Evolutionary conservation across 768 basidiomycete genomes (phyloP).

Genomic region (Lactarius hengduanensis): DNA sequence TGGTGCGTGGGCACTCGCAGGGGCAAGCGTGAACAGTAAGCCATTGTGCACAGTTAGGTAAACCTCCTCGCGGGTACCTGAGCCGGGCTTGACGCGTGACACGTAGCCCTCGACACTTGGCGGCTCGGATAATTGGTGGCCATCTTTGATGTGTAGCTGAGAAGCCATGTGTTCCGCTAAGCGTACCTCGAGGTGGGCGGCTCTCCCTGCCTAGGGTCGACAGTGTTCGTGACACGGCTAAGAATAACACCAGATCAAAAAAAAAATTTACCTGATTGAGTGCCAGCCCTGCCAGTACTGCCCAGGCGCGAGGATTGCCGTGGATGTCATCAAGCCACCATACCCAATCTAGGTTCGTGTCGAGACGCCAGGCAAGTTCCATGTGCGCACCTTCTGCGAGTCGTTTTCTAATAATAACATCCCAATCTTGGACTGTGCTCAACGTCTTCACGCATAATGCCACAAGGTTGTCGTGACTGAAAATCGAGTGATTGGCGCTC

Average conservation of each 20-base stretch:
- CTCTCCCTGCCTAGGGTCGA: slow-evolving; percentile 37
- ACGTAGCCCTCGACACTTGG: slow-evolving; percentile 85
- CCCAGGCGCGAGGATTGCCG: slow-evolving; percentile 64
- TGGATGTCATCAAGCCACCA: slow-evolving; percentile 68
- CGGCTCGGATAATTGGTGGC: slow-evolving; percentile 63
- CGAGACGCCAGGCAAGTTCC: slow-evolving; percentile 76
- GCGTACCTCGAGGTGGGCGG: slow-evolving; percentile 70
- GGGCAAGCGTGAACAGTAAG: slow-evolving; percentile 59
- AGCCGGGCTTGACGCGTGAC: slow-evolving; percentile 61
- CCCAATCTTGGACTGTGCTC: slow-evolving; percentile 56
- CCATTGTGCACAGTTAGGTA: slow-evolving; percentile 76
- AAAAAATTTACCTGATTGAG: slow-evolving; percentile 64
- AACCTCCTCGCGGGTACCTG: slow-evolving; percentile 53
- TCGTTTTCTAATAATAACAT: slow-evolving; percentile 54
- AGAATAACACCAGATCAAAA: slow-evolving; percentile 15
- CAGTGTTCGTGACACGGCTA: slow-evolving; percentile 13
- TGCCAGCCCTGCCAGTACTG: slow-evolving; percentile 72
- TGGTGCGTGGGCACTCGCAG: slow-evolving; percentile 62
- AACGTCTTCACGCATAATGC: slow-evolving; percentile 59
- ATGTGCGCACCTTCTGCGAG: slow-evolving; percentile 55
- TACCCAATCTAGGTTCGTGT: slow-evolving; percentile 82
- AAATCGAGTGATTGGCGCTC: slow-evolving; percentile 43
- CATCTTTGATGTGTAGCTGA: slow-evolving; percentile 44
- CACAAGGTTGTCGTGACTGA: slow-evolving; percentile 63
- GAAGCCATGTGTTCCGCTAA: slow-evolving; percentile 66